phyloP scores from a whole-genome alignment of 305 asterid species.

The Fraxinus latifolia region DNA sequence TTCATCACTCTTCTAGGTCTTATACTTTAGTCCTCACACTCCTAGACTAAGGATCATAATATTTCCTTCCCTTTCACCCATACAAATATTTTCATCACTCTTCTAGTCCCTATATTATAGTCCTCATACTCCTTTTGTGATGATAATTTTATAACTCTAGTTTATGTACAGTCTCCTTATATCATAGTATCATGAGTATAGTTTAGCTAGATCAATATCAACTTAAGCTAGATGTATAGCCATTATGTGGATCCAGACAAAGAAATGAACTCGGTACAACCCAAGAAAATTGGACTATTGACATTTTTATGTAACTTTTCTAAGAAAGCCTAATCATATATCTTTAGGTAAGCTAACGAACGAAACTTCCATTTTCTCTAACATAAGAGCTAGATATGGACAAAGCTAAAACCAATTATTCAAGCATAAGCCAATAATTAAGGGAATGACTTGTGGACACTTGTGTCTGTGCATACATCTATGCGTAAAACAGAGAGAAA shows the following conservation, averaged over 20 bases:
- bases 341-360: neutral
- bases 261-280: neutral
- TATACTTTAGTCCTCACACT: neutral
- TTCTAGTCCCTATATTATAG: neutral
- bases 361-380: neutral
- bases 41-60: neutral
- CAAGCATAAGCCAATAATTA: neutral
- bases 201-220: neutral
- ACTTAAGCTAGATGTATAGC: constrained; percentile 1
- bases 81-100: neutral
- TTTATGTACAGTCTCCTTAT: neutral
- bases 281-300: neutral
- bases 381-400: constrained; percentile 5
- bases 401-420: neutral
- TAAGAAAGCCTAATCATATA: neutral
- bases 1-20: neutral
- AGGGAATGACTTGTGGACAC: neutral
- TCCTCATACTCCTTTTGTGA: neutral
- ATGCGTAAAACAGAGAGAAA: neutral
- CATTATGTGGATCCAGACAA: neutral
- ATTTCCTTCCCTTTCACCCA: neutral
- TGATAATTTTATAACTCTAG: neutral
- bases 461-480: neutral
- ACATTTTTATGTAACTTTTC: neutral
- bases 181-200: neutral